Evolutionary conservation across 179 eudicot species (phyloP).

Genomic region (Heliamphora ciliata): DNA sequence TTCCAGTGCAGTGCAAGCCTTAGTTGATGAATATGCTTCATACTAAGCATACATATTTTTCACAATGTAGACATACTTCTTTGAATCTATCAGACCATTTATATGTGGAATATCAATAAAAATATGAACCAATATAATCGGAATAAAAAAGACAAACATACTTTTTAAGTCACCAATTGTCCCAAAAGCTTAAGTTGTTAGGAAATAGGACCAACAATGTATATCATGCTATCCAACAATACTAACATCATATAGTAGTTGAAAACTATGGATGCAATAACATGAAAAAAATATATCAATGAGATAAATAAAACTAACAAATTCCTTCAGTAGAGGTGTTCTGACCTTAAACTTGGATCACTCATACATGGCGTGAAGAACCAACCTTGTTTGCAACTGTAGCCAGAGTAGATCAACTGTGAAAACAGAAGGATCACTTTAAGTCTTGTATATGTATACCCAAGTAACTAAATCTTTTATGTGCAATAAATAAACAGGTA

Average conservation of each 20-base stretch:
- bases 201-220: too few relatives aligned
- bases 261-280: background rate
- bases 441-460: background rate
- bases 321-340: background rate
- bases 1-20: background rate
- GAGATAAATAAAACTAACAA: background rate
- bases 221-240: too few relatives aligned
- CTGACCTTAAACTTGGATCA: constrained; percentile 82
- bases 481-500: background rate
- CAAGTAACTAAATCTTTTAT: background rate
- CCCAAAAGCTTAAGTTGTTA: too few relatives aligned
- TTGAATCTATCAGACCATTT: background rate
- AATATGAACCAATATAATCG: too few relatives aligned
- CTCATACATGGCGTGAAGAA: constrained; percentile 83
- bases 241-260: too few relatives aligned
- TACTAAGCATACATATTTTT: background rate
- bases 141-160: too few relatives aligned
- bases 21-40: background rate
- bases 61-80: background rate
- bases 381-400: constrained; percentile 93
- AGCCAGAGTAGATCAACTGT: constrained; percentile 92
- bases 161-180: too few relatives aligned
- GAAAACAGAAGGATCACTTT: constrained; percentile 14
- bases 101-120: too few relatives aligned
- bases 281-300: background rate